Conservation (phyloP, 192 early-diverging fungal species). For the Glomus cerebriforme region DNA sequence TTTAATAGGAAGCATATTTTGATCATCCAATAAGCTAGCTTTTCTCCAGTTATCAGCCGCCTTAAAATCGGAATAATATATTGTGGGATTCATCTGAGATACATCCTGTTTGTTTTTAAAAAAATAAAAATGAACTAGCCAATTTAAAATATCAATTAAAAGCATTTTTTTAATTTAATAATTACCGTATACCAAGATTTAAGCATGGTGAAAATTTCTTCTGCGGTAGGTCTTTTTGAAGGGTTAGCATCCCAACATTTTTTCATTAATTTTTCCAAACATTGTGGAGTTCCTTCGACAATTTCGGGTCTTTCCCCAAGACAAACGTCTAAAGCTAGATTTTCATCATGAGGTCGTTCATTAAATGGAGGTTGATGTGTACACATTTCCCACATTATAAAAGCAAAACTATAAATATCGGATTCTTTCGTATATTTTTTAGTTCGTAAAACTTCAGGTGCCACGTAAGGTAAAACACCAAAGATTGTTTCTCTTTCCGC, state of each 20-base stretch:
- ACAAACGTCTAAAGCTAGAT: slow-evolving; percentile 10
- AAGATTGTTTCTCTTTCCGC: neutral
- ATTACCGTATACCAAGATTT: neutral
- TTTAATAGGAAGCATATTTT: neutral
- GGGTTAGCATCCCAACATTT: too few relatives aligned
- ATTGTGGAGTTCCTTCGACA: neutral
- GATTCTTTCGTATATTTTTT: slow-evolving; percentile 11
- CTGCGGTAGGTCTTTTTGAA: slow-evolving; percentile 9
- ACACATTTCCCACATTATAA: slow-evolving; percentile 23
- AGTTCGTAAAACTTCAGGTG: slow-evolving; percentile 20
- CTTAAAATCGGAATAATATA: neutral
- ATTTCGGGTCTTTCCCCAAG: neutral
- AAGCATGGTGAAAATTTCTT: neutral
- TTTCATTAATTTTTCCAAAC: neutral
- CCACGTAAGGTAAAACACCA: slow-evolving; percentile 17
- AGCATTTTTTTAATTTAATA: too few relatives aligned
- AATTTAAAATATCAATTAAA: too few relatives aligned
- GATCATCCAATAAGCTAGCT: neutral
- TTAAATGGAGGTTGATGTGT: neutral
- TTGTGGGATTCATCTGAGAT: neutral
- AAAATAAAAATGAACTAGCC: too few relatives aligned
- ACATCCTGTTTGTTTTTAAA: neutral
- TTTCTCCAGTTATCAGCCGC: neutral
- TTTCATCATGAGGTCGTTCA: neutral
- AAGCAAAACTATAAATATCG: slow-evolving; percentile 32